Evolutionary conservation across 2,329 filamentous ascomycete species (phyloP), one percentile per base, ranked within the genome.

Genomic region (Diaporthe sp.): DNA sequence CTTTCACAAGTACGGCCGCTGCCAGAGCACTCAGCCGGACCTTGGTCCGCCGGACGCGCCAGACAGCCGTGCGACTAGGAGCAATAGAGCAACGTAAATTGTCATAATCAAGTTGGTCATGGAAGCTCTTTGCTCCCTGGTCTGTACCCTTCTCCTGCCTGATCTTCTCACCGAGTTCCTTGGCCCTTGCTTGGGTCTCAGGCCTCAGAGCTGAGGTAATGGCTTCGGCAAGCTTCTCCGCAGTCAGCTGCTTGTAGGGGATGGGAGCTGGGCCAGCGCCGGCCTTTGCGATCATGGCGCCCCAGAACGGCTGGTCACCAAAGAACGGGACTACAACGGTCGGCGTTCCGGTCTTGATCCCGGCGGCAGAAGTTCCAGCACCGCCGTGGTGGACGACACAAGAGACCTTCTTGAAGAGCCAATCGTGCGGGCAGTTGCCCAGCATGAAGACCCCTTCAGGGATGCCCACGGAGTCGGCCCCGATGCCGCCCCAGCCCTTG

Each of bases 301-400:
- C 94, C 94, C 94, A 96, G 80, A 96, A 96, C 0, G 93, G 93
- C 82, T 96, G 94, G 79, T 96, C 94, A 2, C 94, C 94, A 80
- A 96, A 98, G 85, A 98, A 98, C 0, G 95, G 95, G 0, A 98
- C 92, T 3, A 98, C 89, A 2, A 97, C 90, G 0, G 95, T 98
- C 2, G 95, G 95, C 72, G 92, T 92, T 34, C 95, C 95, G 1
- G 92, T 90, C 25, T 93, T 90, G 76, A 98, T 94, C n/a, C 95
- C 95, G 0, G 95, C 94, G 1, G 95, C 95, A 1, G 95, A 97
- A 3, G 95, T 98, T 25, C 95, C 95, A 12, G 95, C 95, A 75
- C 95, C 95, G 31, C 95, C 95, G 77, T 98, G 95, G 81, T 98
- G 95, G 7, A 97, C 93, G 1, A 98, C 95, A 58, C 92, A 93